Evolutionary conservation across 2,329 filamentous ascomycete species (phyloP).

Genomic region (Aspergillus fumigatiaffinis): DNA sequence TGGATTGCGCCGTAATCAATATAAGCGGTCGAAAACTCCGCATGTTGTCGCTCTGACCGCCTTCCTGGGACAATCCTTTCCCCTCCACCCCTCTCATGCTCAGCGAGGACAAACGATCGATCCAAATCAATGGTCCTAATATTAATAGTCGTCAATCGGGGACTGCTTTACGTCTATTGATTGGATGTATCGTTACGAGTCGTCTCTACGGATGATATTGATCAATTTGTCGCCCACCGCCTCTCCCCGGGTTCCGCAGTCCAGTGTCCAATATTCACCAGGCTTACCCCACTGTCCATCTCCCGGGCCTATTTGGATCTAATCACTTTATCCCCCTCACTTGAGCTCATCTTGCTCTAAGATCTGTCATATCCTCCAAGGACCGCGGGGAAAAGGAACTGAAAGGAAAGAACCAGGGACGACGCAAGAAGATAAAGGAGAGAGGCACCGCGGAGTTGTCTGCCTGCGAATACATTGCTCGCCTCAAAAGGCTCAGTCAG

Average conservation of each 20-base stretch:
- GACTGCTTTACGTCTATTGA: not conserved
- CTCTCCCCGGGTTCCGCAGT: not conserved
- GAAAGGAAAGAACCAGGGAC: not conserved
- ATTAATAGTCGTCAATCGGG: not conserved
- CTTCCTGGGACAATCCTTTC: not conserved
- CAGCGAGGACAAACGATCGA: not conserved
- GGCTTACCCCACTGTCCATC: not conserved
- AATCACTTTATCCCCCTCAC: not conserved
- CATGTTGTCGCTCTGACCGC: not conserved
- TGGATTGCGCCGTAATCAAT: not conserved
- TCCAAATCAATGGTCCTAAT: not conserved
- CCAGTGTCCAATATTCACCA: not conserved
- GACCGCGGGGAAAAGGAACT: not conserved
- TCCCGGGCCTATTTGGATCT: not conserved
- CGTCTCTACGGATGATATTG: not conserved
- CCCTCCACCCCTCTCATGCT: not conserved
- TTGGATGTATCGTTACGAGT: not conserved
- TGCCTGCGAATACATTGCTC: not conserved
- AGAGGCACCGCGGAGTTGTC: not conserved
- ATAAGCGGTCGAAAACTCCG: not conserved
- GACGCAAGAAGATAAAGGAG: not conserved
- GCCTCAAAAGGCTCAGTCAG: not conserved
- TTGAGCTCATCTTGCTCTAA: not conserved
- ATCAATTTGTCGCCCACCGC: not conserved
- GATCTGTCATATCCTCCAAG: not conserved